Evolutionary conservation across 495 filamentous ascomycete genomes (phyloP).

Genomic region (Staphylotrichum longicolle): DNA sequence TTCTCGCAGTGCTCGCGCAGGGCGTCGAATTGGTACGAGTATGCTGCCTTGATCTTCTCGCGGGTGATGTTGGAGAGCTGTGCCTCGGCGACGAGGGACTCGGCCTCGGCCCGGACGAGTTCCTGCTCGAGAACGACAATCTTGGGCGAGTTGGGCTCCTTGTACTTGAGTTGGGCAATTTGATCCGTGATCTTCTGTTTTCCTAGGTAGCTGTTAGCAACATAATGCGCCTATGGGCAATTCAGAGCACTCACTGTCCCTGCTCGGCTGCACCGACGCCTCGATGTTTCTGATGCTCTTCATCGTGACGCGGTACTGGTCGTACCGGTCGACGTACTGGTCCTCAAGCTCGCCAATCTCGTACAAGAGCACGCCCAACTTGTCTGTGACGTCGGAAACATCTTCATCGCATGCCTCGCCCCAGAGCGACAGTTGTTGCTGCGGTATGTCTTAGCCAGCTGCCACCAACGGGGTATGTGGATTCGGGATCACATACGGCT

Average conservation of each 20-base stretch:
- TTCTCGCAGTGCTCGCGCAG: conserved; percentile 98
- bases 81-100: conserved; percentile 95
- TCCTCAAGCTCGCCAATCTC: conserved; percentile 98
- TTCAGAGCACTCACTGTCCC: conserved; percentile 69
- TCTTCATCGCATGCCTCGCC: conserved; percentile 95
- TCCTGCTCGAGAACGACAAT: conserved; percentile 98
- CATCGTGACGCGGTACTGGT: conserved; percentile 98
- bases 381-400: conserved; percentile 98
- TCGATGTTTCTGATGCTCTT: conserved; percentile 99
- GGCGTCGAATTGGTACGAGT: conserved; percentile 97
- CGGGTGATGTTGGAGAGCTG: conserved; percentile 98
- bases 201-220: conserved; percentile 49
- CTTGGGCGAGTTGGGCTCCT: conserved; percentile 95
- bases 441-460: conserved; percentile 32
- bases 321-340: conserved; percentile 95
- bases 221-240: too few species aligned
- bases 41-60: conserved; percentile 97
- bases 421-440: conserved; percentile 99
- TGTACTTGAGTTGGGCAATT: conserved; percentile 98
- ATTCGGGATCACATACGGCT: conserved; percentile 62
- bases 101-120: conserved; percentile 95
- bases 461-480: not conserved
- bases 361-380: conserved; percentile 95
- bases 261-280: conserved; percentile 94
- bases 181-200: conserved; percentile 99